Evolutionary conservation across 352 stramenopile species (phyloP), one percentile per base, ranked within the genome.

Genomic region (Pythium folliculosum): DNA sequence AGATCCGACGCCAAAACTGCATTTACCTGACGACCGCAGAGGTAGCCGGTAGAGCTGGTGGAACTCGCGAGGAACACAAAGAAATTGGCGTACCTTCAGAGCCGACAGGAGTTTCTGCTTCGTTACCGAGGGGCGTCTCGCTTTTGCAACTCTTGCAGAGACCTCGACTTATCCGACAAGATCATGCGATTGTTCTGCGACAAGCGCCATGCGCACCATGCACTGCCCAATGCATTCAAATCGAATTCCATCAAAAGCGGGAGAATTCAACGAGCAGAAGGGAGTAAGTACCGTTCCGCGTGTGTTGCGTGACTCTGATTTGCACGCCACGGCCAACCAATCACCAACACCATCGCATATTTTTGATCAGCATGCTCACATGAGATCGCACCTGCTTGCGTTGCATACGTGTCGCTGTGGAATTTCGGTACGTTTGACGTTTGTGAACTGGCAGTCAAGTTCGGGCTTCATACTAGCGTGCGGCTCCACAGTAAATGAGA

Each of bases 331-430:
- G n/a, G n/a, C n/a, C n/a, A n/a, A n/a, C n/a, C n/a, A n/a, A n/a
- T n/a, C n/a, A n/a, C n/a, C n/a, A n/a, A n/a, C n/a, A n/a, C n/a
- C 14, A 50, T 63, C 55, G 9, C 63, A 59, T n/a, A 37, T 12
- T 73, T 80, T 89, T 27, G 76, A 52, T 30, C 32, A 62, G 6
- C 22, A 60, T 23, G 21, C 12, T 35, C 10, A 27, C 38, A 60
- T 25, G n/a, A n/a, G 21, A 60, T 38, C 53, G 22, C 22, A 38
- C 22, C 6, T 30, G n/a, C 47, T 32, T 22, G 9, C 14, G 32
- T 44, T 32, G 48, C 35, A 27, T 30, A n/a, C 23, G 2, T 23
- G 22, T 54, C 45, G n/a, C 21, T 37, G 48, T 54, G 48, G 48
- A 22, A 54, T 27, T 27, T 4, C 10, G 45, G 3, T n/a, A 51